A percentile compares a stretch with the other conserved stretches of the same genome.
These are phyloP conservation scores for Ascochyta rabiei DNA, from an alignment of 2,329 filamentous ascomycete genomes.

Conservation along the genomic window DNA sequence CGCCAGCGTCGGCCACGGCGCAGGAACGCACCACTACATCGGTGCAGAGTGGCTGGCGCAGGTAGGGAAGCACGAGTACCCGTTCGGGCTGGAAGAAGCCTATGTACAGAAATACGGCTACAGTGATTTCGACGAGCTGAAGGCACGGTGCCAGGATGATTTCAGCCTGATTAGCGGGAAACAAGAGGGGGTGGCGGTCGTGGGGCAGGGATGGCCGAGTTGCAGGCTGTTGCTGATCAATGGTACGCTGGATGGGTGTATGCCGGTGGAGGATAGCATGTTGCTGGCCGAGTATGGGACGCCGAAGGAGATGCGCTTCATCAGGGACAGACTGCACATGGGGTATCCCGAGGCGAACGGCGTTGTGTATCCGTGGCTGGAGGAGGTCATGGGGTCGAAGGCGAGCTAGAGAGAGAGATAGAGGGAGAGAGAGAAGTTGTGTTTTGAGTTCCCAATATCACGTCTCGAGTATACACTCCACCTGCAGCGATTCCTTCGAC, in stretches of 20 bases:
- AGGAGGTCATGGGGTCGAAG: slow-evolving; percentile 31
- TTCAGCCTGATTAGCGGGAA: slow-evolving; percentile 61
- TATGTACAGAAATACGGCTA: slow-evolving; percentile 55
- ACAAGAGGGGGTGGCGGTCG: slow-evolving; percentile 53
- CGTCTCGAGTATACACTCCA: too few species aligned
- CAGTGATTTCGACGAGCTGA: slow-evolving; percentile 49
- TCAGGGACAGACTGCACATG: slow-evolving; percentile 55
- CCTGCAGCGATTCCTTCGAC: too few species aligned
- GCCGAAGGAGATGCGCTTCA: slow-evolving; percentile 58
- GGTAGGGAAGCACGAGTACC: slow-evolving; percentile 62
- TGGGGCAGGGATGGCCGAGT: slow-evolving; percentile 48
- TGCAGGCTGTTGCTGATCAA: slow-evolving; percentile 61
- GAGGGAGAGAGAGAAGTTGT: too few species aligned
- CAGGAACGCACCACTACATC: slow-evolving; percentile 65
- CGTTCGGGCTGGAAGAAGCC: slow-evolving; percentile 60
- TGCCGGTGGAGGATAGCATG: slow-evolving; percentile 65
- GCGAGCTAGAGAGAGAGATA: too few species aligned
- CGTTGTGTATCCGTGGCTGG: slow-evolving; percentile 40
- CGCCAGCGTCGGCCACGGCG: slow-evolving; percentile 60
- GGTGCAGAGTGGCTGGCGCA: slow-evolving; percentile 59
- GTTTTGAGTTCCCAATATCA: too few species aligned
- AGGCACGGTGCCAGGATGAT: slow-evolving; percentile 54
- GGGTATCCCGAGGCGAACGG: slow-evolving; percentile 47
- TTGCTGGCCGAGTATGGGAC: slow-evolving; percentile 58
- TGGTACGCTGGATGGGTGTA: slow-evolving; percentile 63